Percentiles rank a stretch among this genome's conserved stretches.
Conservation (phyloP, 805 yeast genomes). For the Lachancea dasiensis region DNA sequence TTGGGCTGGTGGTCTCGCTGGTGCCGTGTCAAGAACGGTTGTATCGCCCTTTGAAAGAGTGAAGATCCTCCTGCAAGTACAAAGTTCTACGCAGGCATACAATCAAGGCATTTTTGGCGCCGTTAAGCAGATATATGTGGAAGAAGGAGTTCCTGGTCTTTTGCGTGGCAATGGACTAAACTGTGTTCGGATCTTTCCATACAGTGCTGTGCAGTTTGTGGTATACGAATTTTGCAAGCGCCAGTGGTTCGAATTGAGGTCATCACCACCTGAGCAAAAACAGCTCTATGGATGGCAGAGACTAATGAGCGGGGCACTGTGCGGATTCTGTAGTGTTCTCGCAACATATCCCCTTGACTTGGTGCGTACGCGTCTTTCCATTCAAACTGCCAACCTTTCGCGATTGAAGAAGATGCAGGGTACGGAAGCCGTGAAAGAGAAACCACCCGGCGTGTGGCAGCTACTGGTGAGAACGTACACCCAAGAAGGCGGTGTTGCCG, state of each 20-base stretch:
- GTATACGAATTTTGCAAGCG: constrained; percentile 65
- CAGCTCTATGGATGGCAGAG: constrained; percentile 52
- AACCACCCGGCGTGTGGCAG: constrained; percentile 67
- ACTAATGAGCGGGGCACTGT: constrained; percentile 69
- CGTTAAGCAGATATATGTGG: constrained; percentile 69
- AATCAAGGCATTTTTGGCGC: constrained; percentile 72
- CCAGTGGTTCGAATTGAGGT: constrained; percentile 29
- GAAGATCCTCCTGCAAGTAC: constrained; percentile 85
- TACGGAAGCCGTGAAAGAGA: constrained; percentile 34
- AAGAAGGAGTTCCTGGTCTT: constrained; percentile 87
- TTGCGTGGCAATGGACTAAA: constrained; percentile 89
- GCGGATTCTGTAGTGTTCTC: constrained; percentile 73
- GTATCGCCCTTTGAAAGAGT: constrained; percentile 95
- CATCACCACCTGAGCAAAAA: constrained; percentile 17
- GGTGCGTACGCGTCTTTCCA: constrained; percentile 80
- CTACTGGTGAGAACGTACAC: constrained; percentile 54
- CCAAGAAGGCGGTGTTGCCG: constrained; percentile 76
- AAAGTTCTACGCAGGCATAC: constrained; percentile 43
- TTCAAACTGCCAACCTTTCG: constrained; percentile 70
- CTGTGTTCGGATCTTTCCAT: constrained; percentile 86
- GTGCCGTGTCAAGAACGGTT: constrained; percentile 79
- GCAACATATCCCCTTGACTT: constrained; percentile 91
- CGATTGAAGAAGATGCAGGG: constrained; percentile 32
- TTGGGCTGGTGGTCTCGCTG: constrained; percentile 70
- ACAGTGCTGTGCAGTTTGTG: constrained; percentile 89